Conservation (phyloP, 2,329 filamentous ascomycete genomes). For the Claviceps arundinis region DNA sequence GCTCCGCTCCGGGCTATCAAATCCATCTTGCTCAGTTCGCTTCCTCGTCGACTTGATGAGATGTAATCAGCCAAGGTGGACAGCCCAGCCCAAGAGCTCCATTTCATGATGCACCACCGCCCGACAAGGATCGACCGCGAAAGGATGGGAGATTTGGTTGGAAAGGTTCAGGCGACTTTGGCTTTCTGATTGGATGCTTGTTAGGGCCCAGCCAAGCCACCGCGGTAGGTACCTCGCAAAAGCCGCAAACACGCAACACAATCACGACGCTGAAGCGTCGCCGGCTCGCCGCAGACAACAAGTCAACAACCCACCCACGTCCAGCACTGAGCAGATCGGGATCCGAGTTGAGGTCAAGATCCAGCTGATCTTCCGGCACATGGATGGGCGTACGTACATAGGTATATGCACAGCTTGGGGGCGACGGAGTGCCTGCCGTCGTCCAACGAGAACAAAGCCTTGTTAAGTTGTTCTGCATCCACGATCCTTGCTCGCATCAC, state of each 20-base stretch:
- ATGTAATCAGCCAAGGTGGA: neutral
- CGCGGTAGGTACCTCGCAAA: neutral
- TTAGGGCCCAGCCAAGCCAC: neutral
- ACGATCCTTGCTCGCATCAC: neutral
- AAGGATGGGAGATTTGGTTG: neutral
- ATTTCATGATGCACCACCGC: neutral
- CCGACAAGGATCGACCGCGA: neutral
- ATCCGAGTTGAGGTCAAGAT: neutral
- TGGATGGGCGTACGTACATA: neutral
- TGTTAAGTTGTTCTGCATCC: neutral
- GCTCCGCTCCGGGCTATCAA: too few species aligned
- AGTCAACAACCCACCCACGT: neutral
- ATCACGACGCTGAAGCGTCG: neutral
- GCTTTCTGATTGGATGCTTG: neutral
- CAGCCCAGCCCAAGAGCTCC: neutral
- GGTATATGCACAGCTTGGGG: neutral
- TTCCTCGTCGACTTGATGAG: neutral
- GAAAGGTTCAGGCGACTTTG: neutral
- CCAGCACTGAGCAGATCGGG: neutral
- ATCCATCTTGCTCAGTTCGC: too few species aligned
- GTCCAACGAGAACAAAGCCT: neutral
- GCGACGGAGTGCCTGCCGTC: neutral
- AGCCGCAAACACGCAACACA: neutral
- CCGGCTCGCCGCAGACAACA: neutral
- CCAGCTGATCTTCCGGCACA: neutral